These are phyloP conservation scores for Pichia cactophila DNA, from an alignment of 1,139 yeast species.

Conservation along the genomic window DNA sequence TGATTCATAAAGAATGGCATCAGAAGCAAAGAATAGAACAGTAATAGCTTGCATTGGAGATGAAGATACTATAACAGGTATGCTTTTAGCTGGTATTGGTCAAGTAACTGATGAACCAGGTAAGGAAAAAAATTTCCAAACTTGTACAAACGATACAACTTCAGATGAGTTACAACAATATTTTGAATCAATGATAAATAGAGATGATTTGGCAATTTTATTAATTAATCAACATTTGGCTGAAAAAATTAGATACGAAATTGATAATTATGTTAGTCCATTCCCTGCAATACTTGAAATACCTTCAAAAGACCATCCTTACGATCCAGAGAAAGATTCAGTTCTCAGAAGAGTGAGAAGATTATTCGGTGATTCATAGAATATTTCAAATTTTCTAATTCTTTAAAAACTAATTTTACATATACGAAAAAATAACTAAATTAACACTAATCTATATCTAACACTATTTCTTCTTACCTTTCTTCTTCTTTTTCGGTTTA, in stretches of 20 bases:
- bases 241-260: conserved; percentile 73
- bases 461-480: conserved; percentile 29
- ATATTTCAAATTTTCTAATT: neutral
- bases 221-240: conserved; percentile 94
- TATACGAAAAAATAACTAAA: neutral
- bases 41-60: conserved; percentile 91
- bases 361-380: conserved; percentile 64
- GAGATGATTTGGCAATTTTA: conserved; percentile 89
- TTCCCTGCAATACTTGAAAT: conserved; percentile 96
- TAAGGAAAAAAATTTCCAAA: conserved; percentile 76
- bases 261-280: conserved; percentile 80
- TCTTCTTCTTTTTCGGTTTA: conserved; percentile 14
- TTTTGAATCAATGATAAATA: conserved; percentile 67
- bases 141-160: conserved; percentile 71
- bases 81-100: conserved; percentile 92
- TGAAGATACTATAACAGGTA: conserved; percentile 95
- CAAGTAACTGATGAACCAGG: conserved; percentile 57
- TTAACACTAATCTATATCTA: neutral
- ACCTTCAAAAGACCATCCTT: conserved; percentile 98
- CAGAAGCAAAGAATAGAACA: conserved; percentile 46
- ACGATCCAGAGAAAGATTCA: conserved; percentile 96
- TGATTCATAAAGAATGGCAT: conserved; percentile 13
- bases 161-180: conserved; percentile 68
- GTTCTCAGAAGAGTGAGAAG: conserved; percentile 90
- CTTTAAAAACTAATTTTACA: conserved; percentile 1